Evolutionary conservation across 208 protist genomes (phyloP), one percentile per base, ranked within the genome.

Genomic region (Acanthamoeba triangularis): DNA sequence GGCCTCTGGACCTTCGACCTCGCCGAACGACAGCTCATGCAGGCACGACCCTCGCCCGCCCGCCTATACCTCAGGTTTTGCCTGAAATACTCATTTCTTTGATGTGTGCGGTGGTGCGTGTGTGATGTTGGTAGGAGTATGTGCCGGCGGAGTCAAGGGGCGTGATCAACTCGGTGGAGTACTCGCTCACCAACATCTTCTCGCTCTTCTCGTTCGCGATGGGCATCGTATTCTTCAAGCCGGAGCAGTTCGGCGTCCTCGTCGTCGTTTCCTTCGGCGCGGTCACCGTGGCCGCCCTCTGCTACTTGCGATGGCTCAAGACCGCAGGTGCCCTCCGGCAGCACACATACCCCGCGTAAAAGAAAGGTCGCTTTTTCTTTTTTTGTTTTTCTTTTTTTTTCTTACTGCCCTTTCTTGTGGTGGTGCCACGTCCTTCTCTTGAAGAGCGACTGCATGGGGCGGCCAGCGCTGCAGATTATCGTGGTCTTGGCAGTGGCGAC

Each of bases 1-100:
- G 85, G 85, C 33, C 85, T 92, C 33, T 92, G 85, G 85, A 74
- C 59, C 7, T 92, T 92, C 59, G 85, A 92, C 33, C 59, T 92
- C 25, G 85, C 85, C 25, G 85, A 92, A 25, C 85, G 85, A 0
- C 85, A 92, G n/a, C 72, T 92, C 59, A 92, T 92, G 85, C 85
- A 92, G 78, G 78, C 61, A 10, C n/a, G n/a, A n/a, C n/a, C n/a
- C n/a, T n/a, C 47, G 37, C 41, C 33, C 37, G 37, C 37, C 37
- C 37, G 37, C 37, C 1, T 3, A 41, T 3, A 41, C 37, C 37
- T 41, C 37, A 41, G n/a, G 2, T 3, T 1, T 41, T 41, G 3
- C 37, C 14, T 1, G 5, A 20, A 18, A 56, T 18, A 6, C 11
- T 11, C 16, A 18, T 18, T 18, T 18, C 8, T 5, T 5, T 13